Base-by-base conservation (phyloP, 257 asterid species). In the Ilex asprella region DNA sequence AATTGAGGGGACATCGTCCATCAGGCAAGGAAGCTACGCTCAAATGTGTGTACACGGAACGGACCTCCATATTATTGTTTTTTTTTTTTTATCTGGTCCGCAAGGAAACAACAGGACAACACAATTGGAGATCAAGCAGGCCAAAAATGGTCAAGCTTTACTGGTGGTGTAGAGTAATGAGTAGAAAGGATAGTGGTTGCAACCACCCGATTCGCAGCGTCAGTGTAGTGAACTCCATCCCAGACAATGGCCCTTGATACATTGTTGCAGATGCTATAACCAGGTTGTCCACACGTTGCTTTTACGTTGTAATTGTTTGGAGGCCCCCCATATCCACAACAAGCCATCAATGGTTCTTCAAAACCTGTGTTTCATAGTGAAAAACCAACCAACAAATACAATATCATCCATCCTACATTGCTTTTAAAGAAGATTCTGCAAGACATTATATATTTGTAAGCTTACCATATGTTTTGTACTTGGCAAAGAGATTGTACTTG, bases 211-310 rank as follows among this genome's bases (percentile, higher is more conserved):
- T 75, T 81, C 3, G 86, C 79, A 29, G 66, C 55, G 63, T 81
- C 74, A 0, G 81, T 72, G n/a, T 81, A 81, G 63, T 78, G 83
- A 70, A 75, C 70, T 31, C 79, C 86, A 46, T 81, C 86, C 84
- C 84, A 78, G 47, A 69, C 75, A 13, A 74, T 55, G 56, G 65
- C 67, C 12, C 44, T 3, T 21, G 50, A 41, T 16, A 51, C 70
- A 16, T 63, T 54, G n/a, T 64, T 47, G 54, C 86, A 81, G 61
- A 76, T 2, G 13, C 52, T 66, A 70, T 4, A 68, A 0, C 78
- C 80, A 16, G 47, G 62, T 35, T 47, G 67, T 2, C 82, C 71
- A 44, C 82, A 79, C 30, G 56, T 67, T 13, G 50, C 43, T 55
- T 41, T 61, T 2, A 75, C 35, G 30, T 75, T 64, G 21, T 59